phyloP scores from a whole-genome alignment of 192 early-diverging fungal genomes.

The Podila clonocystis region DNA sequence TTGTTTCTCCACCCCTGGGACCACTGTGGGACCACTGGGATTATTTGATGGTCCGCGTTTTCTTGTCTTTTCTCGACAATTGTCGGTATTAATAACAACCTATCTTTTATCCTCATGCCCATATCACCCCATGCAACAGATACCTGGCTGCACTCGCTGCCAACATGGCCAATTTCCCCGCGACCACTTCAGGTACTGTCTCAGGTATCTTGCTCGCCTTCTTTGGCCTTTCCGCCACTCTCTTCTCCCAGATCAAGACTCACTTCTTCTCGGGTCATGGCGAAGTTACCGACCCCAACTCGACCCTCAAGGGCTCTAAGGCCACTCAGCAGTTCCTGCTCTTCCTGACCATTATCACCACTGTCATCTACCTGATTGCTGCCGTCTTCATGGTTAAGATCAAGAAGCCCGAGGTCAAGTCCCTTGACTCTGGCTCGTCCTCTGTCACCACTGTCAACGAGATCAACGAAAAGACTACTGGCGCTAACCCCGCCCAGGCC shows the following conservation, averaged over 20 bases:
- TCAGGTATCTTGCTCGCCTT: constrained; percentile 48
- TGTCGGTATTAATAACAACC: no score
- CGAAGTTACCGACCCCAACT: constrained; percentile 1
- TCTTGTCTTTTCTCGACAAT: no score
- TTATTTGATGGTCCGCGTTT: no score
- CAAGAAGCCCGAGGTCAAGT: constrained; percentile 19
- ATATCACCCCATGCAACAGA: constrained; percentile 6
- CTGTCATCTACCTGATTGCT: constrained; percentile 36
- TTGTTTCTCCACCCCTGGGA: no score
- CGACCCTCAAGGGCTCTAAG: constrained; percentile 23
- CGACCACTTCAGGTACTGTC: constrained; percentile 43
- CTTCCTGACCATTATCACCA: constrained; percentile 46
- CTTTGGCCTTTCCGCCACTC: constrained; percentile 47
- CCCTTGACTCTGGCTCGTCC: constrained; percentile 19
- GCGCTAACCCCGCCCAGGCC: not conserved
- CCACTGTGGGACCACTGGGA: no score
- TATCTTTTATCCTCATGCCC: not conserved
- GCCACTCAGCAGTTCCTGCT: constrained; percentile 45
- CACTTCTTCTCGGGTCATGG: constrained; percentile 37
- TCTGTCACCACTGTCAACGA: constrained; percentile 16
- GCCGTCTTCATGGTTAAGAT: constrained; percentile 51
- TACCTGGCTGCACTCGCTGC: constrained; percentile 47
- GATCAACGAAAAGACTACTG: constrained; percentile 1
- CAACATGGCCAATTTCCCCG: constrained; percentile 53
- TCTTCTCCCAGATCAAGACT: constrained; percentile 51